A percentile compares a stretch with the other conserved stretches of the same genome.
These are phyloP conservation scores for Daldinia sp. DNA, from an alignment of 2,329 filamentous ascomycete species.

Conservation along the genomic window DNA sequence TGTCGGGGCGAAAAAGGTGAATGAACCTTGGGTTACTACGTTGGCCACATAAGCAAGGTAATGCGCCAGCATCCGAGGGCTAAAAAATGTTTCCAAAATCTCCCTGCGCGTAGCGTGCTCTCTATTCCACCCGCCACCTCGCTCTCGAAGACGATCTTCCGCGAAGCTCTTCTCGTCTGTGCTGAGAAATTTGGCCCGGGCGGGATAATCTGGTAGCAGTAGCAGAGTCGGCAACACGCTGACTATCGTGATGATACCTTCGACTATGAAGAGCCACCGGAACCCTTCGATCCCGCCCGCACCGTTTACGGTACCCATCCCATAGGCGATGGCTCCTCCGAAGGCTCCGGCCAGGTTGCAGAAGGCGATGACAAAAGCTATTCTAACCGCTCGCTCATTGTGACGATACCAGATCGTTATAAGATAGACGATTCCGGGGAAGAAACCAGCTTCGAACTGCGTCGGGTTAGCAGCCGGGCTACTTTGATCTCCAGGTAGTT, in stretches of 20 bases:
- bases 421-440: slow-evolving; percentile 53
- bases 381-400: slow-evolving; percentile 36
- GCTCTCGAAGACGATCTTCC: slow-evolving; percentile 37
- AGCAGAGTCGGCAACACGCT: slow-evolving; percentile 36
- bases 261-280: slow-evolving; percentile 59
- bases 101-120: slow-evolving; percentile 48
- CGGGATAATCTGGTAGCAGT: slow-evolving; percentile 41
- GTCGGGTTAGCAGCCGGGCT: not conserved
- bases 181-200: slow-evolving; percentile 38
- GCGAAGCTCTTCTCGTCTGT: slow-evolving; percentile 37
- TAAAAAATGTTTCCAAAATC: slow-evolving; percentile 48
- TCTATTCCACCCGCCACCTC: slow-evolving; percentile 50
- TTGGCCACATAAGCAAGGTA: slow-evolving; percentile 47
- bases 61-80: slow-evolving; percentile 50
- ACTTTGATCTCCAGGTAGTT: not conserved
- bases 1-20: slow-evolving; percentile 62
- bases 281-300: slow-evolving; percentile 56
- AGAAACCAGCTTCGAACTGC: slow-evolving; percentile 62
- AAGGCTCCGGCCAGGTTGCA: slow-evolving; percentile 73
- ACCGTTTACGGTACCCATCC: slow-evolving; percentile 64
- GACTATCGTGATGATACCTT: slow-evolving; percentile 66
- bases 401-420: slow-evolving; percentile 43
- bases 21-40: slow-evolving; percentile 45
- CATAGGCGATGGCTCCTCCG: slow-evolving; percentile 66
- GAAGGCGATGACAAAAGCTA: slow-evolving; percentile 72